phyloP scores from a whole-genome alignment of 2,329 filamentous ascomycete species.

The Fusarium stilboides region DNA sequence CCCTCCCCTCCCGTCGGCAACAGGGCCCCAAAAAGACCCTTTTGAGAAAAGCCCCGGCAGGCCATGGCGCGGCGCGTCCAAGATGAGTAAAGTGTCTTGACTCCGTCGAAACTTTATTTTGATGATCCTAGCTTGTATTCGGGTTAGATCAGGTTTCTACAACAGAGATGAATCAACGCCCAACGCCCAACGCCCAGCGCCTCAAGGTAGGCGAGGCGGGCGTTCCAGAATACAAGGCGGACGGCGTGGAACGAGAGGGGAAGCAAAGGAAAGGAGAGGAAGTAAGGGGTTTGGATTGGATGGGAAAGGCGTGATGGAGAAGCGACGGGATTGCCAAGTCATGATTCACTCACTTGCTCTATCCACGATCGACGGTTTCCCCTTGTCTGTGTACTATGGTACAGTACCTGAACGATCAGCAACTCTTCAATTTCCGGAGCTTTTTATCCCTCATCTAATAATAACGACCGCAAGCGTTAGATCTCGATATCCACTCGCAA shows the following conservation, averaged over 20 bases:
- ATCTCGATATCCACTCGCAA: too few species aligned
- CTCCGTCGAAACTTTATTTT: constrained; percentile 42
- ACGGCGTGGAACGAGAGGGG: not conserved
- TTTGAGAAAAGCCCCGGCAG: constrained; percentile 33
- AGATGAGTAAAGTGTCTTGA: constrained; percentile 32
- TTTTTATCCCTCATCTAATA: not conserved
- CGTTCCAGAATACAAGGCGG: not conserved
- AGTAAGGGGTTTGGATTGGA: not conserved
- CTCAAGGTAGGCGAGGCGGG: not conserved
- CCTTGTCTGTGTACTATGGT: too few species aligned
- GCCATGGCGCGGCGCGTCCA: constrained; percentile 46
- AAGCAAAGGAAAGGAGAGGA: not conserved
- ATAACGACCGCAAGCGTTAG: too few species aligned
- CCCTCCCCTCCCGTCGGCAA: not conserved
- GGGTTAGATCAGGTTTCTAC: constrained; percentile 25
- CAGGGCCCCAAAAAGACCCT: constrained; percentile 14
- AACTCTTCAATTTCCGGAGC: not conserved
- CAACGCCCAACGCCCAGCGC: constrained; percentile 32
- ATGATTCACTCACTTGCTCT: not conserved
- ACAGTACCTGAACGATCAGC: too few species aligned
- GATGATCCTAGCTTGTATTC: constrained; percentile 17
- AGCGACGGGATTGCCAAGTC: not conserved
- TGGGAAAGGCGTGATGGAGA: not conserved
- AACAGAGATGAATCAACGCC: constrained; percentile 10
- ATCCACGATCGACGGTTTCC: too few species aligned